Evolutionary conservation across 108 stramenopile genomes (phyloP).

Genomic region (Asterionellopsis glacialis): DNA sequence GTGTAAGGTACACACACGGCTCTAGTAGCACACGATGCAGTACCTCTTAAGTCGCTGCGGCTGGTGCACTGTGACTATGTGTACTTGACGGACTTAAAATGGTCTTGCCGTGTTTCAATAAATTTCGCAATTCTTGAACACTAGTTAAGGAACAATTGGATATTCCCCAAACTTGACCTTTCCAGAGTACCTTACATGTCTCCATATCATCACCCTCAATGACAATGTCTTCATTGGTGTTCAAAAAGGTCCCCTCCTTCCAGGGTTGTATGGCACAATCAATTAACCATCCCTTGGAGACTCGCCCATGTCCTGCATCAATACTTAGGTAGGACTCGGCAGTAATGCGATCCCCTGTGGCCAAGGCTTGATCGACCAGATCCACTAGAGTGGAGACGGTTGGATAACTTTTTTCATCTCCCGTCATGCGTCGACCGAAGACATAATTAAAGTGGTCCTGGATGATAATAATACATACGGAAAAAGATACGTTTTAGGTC

Average conservation of each 20-base stretch:
- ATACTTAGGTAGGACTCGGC: conserved; percentile 54
- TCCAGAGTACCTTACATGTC: conserved; percentile 29
- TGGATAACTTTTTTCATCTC: conserved; percentile 18
- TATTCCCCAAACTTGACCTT: conserved; percentile 38
- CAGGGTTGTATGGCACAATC: conserved; percentile 71
- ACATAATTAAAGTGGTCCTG: conserved; percentile 80
- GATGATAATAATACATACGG: no score
- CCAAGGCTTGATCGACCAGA: conserved; percentile 64
- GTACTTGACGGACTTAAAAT: no score
- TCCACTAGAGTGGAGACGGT: conserved; percentile 35
- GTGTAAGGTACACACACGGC: no score
- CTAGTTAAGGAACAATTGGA: conserved; percentile 35
- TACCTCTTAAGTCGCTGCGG: no score
- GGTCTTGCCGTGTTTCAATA: background rate
- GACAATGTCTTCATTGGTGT: conserved; percentile 12
- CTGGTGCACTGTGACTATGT: no score
- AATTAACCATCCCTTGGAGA: conserved; percentile 66
- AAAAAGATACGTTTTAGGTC: no score
- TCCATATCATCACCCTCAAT: conserved; percentile 23
- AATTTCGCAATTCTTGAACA: background rate
- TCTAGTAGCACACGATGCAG: no score
- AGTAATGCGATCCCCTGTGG: conserved; percentile 45
- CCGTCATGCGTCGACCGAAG: conserved; percentile 26
- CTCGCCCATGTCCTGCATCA: conserved; percentile 68
- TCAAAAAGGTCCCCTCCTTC: conserved; percentile 53